These are phyloP conservation scores for Spongospora subterranea DNA, from an alignment of 208 protist genomes.

Conservation along the genomic window DNA sequence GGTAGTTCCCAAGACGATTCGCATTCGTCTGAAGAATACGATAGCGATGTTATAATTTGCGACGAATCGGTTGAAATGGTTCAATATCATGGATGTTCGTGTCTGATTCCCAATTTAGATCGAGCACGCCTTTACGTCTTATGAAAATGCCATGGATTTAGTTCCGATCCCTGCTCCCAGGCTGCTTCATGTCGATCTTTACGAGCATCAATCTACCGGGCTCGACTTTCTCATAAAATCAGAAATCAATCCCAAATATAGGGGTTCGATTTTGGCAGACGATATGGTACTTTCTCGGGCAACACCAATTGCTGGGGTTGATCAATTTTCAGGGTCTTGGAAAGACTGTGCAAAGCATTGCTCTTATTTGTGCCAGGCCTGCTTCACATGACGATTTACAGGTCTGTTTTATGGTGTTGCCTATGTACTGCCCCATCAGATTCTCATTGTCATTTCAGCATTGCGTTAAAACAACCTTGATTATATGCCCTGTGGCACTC, in stretches of 20 bases:
- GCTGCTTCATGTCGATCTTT: not conserved
- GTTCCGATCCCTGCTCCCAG: not conserved
- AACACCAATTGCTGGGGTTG: not conserved
- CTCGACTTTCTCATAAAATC: constrained; percentile 44
- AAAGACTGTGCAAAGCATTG: constrained; percentile 34
- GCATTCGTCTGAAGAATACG: not conserved
- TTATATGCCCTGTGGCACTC: constrained; percentile 39
- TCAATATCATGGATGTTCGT: not conserved
- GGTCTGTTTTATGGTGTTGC: not conserved
- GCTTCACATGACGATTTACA: constrained; percentile 15
- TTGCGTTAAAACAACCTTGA: not conserved
- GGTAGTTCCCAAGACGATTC: not conserved
- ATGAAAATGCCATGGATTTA: not conserved
- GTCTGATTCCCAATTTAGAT: not conserved
- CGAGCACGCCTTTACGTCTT: not conserved
- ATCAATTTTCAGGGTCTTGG: constrained; percentile 16
- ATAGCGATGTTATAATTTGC: not conserved
- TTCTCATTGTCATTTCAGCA: not conserved
- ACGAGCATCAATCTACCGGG: not conserved
- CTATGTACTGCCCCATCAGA: not conserved
- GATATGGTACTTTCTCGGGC: constrained; percentile 8
- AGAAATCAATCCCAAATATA: constrained; percentile 16
- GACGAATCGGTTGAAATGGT: not conserved
- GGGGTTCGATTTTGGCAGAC: constrained; percentile 37
- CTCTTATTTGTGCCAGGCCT: constrained; percentile 10